Evolutionary conservation across 805 yeast species (phyloP).

Genomic region (Novakomyces olei): DNA sequence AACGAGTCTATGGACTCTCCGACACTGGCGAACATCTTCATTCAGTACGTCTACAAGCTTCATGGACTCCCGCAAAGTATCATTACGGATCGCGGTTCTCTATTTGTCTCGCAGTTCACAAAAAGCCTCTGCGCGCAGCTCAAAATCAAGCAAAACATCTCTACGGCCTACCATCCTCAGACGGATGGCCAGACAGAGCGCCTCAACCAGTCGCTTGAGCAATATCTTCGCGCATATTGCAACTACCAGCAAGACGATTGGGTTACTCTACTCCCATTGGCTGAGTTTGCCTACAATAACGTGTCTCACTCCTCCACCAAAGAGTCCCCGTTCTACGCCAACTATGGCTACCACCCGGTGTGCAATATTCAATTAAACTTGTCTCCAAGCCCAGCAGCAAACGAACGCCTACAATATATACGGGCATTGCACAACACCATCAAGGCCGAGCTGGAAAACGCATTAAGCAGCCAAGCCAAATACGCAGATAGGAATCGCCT

Average conservation of each 20-base stretch:
- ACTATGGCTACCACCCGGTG: slow-evolving; percentile 4
- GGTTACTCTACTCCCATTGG: background rate
- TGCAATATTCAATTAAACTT: background rate
- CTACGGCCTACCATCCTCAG: background rate
- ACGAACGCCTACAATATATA: no score
- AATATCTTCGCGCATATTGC: no score
- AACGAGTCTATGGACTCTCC: background rate
- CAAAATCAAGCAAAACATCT: background rate
- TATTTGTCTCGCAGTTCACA: background rate
- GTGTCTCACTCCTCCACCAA: background rate
- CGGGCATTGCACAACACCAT: no score
- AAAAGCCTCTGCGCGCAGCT: background rate
- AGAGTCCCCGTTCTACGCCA: slow-evolving; percentile 2
- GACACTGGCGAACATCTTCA: background rate
- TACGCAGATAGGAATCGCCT: no score
- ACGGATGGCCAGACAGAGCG: background rate
- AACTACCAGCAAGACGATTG: no score
- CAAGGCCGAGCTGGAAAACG: no score
- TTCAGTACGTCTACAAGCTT: background rate
- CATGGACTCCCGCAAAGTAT: background rate
- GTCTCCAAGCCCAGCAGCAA: no score
- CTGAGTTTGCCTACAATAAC: slow-evolving; percentile 2
- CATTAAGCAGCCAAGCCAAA: no score
- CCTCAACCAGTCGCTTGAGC: no score
- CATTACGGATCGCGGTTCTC: background rate